Evolutionary conservation across 208 protist species (phyloP).

Genomic region (Endotrypanum monterogeii): DNA sequence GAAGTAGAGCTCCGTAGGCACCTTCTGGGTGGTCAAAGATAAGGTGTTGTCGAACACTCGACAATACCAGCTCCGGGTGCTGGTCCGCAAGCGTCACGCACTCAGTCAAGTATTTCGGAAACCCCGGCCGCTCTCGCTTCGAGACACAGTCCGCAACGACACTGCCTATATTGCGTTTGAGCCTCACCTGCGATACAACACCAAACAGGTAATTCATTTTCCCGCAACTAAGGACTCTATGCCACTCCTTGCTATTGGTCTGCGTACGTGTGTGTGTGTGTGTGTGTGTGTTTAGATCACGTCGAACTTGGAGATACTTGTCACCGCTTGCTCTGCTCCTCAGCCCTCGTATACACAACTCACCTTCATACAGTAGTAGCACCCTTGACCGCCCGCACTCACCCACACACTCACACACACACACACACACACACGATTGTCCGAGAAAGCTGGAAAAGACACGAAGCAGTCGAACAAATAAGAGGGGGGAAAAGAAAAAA

Average conservation of each 20-base stretch:
- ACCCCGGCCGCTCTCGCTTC: conserved; percentile 20
- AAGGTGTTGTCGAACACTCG: conserved; percentile 44
- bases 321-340: neutral
- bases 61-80: conserved; percentile 57
- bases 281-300: neutral
- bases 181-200: conserved; percentile 50
- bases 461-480: conserved; percentile 3
- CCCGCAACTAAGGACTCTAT: neutral
- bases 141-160: conserved; percentile 45
- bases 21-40: conserved; percentile 30
- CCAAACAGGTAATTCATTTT: conserved; percentile 74
- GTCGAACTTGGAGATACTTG: neutral
- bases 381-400: too few relatives aligned
- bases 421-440: neutral
- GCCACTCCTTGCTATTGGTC: neutral
- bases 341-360: neutral
- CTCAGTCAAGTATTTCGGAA: conserved; percentile 32
- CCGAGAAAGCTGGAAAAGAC: neutral
- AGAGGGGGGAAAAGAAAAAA: neutral
- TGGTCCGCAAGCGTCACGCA: conserved; percentile 59
- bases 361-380: neutral
- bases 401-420: conserved; percentile 1
- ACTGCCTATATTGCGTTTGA: conserved; percentile 48
- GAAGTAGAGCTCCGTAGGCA: conserved; percentile 47
- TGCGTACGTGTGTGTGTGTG: neutral